Base-by-base conservation (phyloP, 2,329 filamentous ascomycete species). In the Ceratocystis colombiana region DNA sequence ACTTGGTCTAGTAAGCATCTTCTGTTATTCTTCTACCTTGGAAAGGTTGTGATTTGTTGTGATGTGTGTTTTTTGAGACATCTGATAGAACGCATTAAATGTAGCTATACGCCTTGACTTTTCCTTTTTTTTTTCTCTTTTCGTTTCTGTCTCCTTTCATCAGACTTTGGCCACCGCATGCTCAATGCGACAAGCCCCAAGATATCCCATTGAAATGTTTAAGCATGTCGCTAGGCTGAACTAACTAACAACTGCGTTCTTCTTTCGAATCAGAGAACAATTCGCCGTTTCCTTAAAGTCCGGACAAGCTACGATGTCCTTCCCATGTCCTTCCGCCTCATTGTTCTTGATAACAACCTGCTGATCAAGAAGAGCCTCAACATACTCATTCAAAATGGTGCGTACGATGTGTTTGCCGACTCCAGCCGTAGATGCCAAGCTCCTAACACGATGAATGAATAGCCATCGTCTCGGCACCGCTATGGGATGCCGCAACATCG, bases 291-390 rank as follows among this genome's bases (percentile, higher is more conserved):
- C 78, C 86, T 99, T 74, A 96, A 92, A 77, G 88, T 95, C 71
- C 88, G 94, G 73, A 97, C 90, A 45, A 96, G 92, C 76, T 99
- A 99, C 80, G 94, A 99, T 78, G 94, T 99, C 71, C 82, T 99
- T 61, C 94, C 94, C 20, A 84, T 99, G 68, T 96, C 92, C 71
- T 99, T 96, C 77, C 89, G 94, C 70, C 85, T 99, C 66, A 95
- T 99, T 73, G 85, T 96, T 70, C 89, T 99, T 75, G 95, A 99
- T 76, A 97, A 91, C 69, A 87, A 92, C 69, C 82, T 99, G 67
- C 85, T 96, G 66, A 95, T 99, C 72, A 96, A 95, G 79, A 96
- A 97, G 82, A 96, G 91, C 76, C 79, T 99, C 72, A 91, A 90
- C 73, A 97, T 97, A 71, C 82, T 99, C 70, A 90, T 91, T 61